Conservation (phyloP, 805 yeast genomes). For the Metschnikowia bowlesiae region DNA sequence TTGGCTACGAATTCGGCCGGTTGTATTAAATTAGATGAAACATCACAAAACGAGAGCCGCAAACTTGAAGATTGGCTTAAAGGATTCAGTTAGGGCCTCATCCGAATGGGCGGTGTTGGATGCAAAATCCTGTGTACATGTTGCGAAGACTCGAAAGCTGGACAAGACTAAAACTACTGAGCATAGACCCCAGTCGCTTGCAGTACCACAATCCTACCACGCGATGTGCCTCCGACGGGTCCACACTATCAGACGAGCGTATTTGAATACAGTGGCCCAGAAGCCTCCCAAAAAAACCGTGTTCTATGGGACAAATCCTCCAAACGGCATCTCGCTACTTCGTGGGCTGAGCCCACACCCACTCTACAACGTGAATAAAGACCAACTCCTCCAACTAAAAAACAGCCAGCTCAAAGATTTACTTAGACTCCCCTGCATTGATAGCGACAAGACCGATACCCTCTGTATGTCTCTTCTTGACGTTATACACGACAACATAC, state of each 20-base stretch:
- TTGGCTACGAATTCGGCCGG: no score
- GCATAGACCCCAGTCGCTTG: not conserved
- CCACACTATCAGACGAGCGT: not conserved
- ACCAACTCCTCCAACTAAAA: slow-evolving; percentile 22
- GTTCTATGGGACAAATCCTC: slow-evolving; percentile 3
- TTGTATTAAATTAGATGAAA: no score
- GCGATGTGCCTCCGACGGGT: not conserved
- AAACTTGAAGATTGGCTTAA: no score
- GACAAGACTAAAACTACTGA: not conserved
- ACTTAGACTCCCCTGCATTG: slow-evolving; percentile 21
- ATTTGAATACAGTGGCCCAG: not conserved
- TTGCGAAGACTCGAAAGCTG: not conserved
- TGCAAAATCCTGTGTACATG: not conserved
- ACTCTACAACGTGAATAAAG: slow-evolving; percentile 24
- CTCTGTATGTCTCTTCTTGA: slow-evolving; percentile 28
- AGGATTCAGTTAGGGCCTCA: no score
- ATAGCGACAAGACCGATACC: slow-evolving; percentile 22
- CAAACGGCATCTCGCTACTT: slow-evolving; percentile 12
- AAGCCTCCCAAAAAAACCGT: not conserved
- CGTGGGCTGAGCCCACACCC: slow-evolving; percentile 32
- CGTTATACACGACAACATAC: slow-evolving; percentile 27
- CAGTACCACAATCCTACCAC: not conserved
- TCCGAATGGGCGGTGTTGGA: not conserved
- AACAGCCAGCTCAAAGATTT: slow-evolving; percentile 24
- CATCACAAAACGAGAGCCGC: no score